These are phyloP conservation scores for Myxozyma melibiosi DNA, from an alignment of 805 yeast genomes.

Conservation along the genomic window DNA sequence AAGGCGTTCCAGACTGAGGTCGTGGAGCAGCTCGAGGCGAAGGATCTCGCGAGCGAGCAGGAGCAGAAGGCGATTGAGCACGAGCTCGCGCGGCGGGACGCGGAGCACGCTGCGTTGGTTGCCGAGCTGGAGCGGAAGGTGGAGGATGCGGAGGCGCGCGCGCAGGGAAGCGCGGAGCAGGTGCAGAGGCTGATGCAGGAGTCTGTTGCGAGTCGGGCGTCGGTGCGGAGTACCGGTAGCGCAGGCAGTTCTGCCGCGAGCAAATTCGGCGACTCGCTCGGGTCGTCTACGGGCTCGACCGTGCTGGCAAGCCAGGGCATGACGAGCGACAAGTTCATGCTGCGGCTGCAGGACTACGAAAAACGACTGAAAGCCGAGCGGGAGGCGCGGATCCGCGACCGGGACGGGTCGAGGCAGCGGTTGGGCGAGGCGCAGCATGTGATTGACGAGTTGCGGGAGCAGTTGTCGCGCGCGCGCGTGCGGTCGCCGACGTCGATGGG, in stretches of 20 bases:
- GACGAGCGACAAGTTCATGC: slow-evolving; percentile 26
- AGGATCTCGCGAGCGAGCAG: slow-evolving; percentile 5
- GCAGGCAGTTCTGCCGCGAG: too few species aligned
- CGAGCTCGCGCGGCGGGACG: slow-evolving; percentile 9
- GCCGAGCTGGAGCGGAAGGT: slow-evolving; percentile 15
- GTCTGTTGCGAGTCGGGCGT: neutral
- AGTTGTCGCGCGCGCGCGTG: neutral
- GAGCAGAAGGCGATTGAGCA: slow-evolving; percentile 7
- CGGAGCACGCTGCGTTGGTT: slow-evolving; percentile 17
- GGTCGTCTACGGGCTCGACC: slow-evolving; percentile 14
- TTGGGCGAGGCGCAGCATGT: slow-evolving; percentile 26
- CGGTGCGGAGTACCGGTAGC: neutral
- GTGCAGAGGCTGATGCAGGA: slow-evolving; percentile 8
- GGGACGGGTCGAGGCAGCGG: slow-evolving; percentile 34
- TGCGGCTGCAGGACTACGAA: slow-evolving; percentile 34
- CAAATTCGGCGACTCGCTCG: slow-evolving; percentile 1
- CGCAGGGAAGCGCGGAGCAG: neutral
- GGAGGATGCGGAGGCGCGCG: slow-evolving; percentile 1
- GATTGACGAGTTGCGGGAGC: slow-evolving; percentile 1
- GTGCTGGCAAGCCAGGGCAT: slow-evolving; percentile 10
- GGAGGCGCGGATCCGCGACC: slow-evolving; percentile 35
- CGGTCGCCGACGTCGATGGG: neutral
- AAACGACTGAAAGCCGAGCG: slow-evolving; percentile 36
- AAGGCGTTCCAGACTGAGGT: neutral
- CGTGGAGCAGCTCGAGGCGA: neutral